Evolutionary conservation across 306 rosid genomes (phyloP).

Genomic region (Urtica urens): DNA sequence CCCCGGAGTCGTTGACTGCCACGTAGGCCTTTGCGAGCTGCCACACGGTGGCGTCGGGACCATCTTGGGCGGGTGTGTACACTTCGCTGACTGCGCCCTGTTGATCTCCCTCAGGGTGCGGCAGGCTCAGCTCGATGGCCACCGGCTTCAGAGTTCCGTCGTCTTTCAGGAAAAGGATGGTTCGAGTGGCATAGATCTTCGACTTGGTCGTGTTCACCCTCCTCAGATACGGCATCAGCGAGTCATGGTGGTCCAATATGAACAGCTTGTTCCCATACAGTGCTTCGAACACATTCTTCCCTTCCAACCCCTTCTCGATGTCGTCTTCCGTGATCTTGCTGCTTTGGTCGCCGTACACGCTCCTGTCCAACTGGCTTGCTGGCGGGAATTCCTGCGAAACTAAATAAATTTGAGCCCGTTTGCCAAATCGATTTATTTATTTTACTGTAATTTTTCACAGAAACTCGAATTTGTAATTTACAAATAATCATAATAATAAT

Average conservation of each 20-base stretch:
- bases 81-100: constrained; percentile 44
- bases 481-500: too few relatives aligned
- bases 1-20: constrained; percentile 49
- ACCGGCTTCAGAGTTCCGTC: constrained; percentile 66
- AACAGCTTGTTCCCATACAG: constrained; percentile 34
- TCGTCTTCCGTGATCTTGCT: constrained; percentile 38
- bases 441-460: too few relatives aligned
- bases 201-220: constrained; percentile 27
- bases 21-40: constrained; percentile 64
- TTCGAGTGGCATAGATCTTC: constrained; percentile 52
- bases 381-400: constrained; percentile 65
- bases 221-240: constrained; percentile 47
- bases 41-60: constrained; percentile 47
- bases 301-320: constrained; percentile 34
- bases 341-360: constrained; percentile 41
- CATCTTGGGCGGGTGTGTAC: constrained; percentile 38
- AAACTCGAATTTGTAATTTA: not conserved
- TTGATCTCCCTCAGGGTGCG: constrained; percentile 36
- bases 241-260: constrained; percentile 59
- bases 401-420: too few relatives aligned
- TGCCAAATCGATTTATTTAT: too few relatives aligned
- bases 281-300: constrained; percentile 19
- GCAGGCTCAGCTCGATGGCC: constrained; percentile 54
- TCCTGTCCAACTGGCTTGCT: constrained; percentile 41
- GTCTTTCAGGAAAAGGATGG: constrained; percentile 45